These are phyloP conservation scores for Fomes fomentarius DNA, from an alignment of 1,284 basidiomycete species.

Conservation along the genomic window DNA sequence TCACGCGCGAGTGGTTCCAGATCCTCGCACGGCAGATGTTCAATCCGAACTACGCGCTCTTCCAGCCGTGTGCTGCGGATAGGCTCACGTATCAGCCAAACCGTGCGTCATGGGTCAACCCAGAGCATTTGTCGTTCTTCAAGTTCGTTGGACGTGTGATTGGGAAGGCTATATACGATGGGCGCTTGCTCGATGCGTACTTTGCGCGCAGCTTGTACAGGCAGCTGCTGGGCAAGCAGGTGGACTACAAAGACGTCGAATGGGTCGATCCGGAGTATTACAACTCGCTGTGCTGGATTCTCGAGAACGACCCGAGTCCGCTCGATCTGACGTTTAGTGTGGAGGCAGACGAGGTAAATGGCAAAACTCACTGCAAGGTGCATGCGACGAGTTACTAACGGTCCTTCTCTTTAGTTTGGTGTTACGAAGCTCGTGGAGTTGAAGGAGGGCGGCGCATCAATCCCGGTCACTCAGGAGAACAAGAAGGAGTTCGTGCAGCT, in stretches of 20 bases:
- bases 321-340: slow-evolving; percentile 90
- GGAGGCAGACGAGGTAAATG: slow-evolving; percentile 85
- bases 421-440: slow-evolving; percentile 85
- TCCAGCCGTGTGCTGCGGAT: slow-evolving; percentile 97
- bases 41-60: slow-evolving; percentile 98
- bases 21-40: slow-evolving; percentile 99
- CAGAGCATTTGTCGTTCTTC: slow-evolving; percentile 97
- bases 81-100: slow-evolving; percentile 96
- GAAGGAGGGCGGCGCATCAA: slow-evolving; percentile 81
- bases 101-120: slow-evolving; percentile 93
- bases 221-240: slow-evolving; percentile 88
- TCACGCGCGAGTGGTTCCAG: slow-evolving; percentile 98
- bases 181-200: slow-evolving; percentile 95
- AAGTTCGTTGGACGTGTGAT: slow-evolving; percentile 98
- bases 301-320: slow-evolving; percentile 87
- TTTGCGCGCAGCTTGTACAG: slow-evolving; percentile 96
- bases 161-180: slow-evolving; percentile 95
- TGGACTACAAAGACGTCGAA: slow-evolving; percentile 93
- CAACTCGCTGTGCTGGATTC: slow-evolving; percentile 90
- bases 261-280: slow-evolving; percentile 98
- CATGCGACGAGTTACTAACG: too few species aligned
- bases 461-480: slow-evolving; percentile 93
- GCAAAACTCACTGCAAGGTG: not conserved
- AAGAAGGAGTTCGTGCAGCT: slow-evolving; percentile 96
- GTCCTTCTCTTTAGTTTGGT: slow-evolving; percentile 67